Percentiles rank a stretch among this genome's conserved stretches.
Conservation (phyloP, 2,329 filamentous ascomycete genomes). For the Trichoderma guizhouense region DNA sequence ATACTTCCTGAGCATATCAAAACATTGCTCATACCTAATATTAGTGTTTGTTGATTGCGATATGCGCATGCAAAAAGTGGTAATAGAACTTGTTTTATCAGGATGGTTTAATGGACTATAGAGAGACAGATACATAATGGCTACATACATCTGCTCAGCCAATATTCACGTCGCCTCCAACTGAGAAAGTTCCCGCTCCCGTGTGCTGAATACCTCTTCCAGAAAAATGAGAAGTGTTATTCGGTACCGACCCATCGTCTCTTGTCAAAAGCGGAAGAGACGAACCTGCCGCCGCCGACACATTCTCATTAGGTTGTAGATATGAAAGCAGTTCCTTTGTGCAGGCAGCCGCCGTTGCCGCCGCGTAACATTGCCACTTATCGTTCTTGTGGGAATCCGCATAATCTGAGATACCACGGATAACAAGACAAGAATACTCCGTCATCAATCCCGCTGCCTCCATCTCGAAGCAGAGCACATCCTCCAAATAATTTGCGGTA, state of each 20-base stretch:
- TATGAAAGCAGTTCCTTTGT: slow-evolving; percentile 20
- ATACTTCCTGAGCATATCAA: not conserved
- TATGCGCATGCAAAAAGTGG: no score
- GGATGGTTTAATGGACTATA: no score
- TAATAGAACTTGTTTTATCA: no score
- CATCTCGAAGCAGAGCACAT: slow-evolving; percentile 20
- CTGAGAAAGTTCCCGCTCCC: not conserved
- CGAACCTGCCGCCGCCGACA: not conserved
- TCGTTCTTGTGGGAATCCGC: slow-evolving; percentile 27
- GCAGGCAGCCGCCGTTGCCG: slow-evolving; percentile 21
- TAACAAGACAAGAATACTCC: slow-evolving; percentile 21
- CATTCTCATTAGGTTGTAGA: not conserved
- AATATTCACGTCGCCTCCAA: not conserved
- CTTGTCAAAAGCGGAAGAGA: not conserved
- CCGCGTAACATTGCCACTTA: slow-evolving; percentile 23
- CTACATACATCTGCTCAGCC: not conserved
- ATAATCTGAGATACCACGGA: slow-evolving; percentile 25
- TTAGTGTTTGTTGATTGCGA: no score
- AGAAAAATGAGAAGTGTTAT: not conserved
- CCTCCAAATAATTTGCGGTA: not conserved
- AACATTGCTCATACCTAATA: no score
- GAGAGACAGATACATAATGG: no score
- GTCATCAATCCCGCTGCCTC: slow-evolving; percentile 24
- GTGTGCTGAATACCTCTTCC: not conserved
- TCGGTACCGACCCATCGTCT: not conserved